Evolutionary conservation across 1,284 basidiomycete genomes (phyloP).

Genomic region (Cryptococcus floricola): DNA sequence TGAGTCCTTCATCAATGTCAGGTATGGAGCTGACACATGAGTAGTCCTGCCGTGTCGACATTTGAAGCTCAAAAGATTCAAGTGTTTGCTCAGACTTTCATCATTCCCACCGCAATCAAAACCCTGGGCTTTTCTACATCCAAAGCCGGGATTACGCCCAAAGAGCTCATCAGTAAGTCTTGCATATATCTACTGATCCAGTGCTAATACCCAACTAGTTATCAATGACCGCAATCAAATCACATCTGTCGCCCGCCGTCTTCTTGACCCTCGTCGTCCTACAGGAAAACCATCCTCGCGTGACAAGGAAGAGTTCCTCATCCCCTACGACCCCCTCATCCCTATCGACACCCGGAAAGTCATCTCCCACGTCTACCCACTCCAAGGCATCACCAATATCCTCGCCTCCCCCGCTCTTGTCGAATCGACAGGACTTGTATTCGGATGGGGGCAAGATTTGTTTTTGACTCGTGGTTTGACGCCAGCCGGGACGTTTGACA

Average conservation of each 20-base stretch:
- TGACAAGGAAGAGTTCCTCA: conserved; percentile 80
- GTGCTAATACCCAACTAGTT: conserved; percentile 52
- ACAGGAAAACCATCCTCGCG: conserved; percentile 68
- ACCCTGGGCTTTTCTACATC: conserved; percentile 72
- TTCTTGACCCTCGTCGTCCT: conserved; percentile 82
- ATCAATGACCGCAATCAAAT: conserved; percentile 73
- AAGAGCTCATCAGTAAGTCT: conserved; percentile 73
- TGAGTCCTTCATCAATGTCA: conserved; percentile 32
- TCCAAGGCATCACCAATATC: conserved; percentile 64
- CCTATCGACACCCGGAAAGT: conserved; percentile 68
- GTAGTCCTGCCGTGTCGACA: conserved; percentile 69
- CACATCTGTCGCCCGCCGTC: conserved; percentile 65
- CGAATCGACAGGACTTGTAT: conserved; percentile 87
- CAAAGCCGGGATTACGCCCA: conserved; percentile 80
- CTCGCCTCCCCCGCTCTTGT: conserved; percentile 75
- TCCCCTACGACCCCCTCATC: conserved; percentile 77
- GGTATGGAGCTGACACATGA: neutral
- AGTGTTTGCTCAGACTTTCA: conserved; percentile 66
- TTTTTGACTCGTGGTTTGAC: conserved; percentile 72
- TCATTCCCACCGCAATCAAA: conserved; percentile 65
- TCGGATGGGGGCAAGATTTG: conserved; percentile 80
- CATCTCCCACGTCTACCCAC: conserved; percentile 69
- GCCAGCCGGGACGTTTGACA: conserved; percentile 87
- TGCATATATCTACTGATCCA: neutral
- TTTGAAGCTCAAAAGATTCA: conserved; percentile 57